These are phyloP conservation scores for Salinomyces thailandicus DNA, from an alignment of 2,329 filamentous ascomycete genomes.

Conservation along the genomic window DNA sequence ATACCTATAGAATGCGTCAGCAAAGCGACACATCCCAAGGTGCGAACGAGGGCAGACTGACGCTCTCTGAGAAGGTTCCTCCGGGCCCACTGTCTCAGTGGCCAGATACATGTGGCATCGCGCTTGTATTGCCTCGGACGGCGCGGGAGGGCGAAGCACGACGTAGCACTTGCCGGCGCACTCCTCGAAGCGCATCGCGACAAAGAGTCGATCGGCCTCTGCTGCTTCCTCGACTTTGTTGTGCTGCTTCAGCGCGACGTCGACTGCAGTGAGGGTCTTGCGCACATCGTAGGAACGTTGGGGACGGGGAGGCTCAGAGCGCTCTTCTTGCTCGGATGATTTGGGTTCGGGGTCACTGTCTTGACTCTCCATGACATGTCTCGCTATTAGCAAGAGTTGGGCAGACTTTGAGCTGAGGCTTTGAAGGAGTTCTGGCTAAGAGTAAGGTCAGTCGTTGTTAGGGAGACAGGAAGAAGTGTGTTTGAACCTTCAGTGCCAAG, in stretches of 20 bases:
- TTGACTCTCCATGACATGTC: too few relatives aligned
- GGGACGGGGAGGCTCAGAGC: too few relatives aligned
- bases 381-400: too few relatives aligned
- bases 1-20: background rate
- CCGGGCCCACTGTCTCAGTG: background rate
- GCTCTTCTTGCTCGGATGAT: too few relatives aligned
- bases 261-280: background rate
- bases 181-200: background rate
- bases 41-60: background rate
- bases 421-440: too few relatives aligned
- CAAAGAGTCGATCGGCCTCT: background rate
- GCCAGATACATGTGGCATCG: slow-evolving; percentile 3
- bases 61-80: background rate
- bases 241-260: background rate
- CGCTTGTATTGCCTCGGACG: slow-evolving; percentile 3
- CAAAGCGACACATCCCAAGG: background rate
- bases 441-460: too few relatives aligned
- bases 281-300: background rate
- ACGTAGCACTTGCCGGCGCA: slow-evolving; percentile 1
- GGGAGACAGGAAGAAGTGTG: too few relatives aligned
- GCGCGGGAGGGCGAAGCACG: background rate
- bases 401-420: too few relatives aligned
- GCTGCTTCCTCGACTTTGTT: slow-evolving; percentile 1
- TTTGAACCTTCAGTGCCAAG: too few relatives aligned
- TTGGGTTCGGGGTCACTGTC: too few relatives aligned